Conservation (phyloP, 75 land plant species). For the Sequoia sempervirens region DNA sequence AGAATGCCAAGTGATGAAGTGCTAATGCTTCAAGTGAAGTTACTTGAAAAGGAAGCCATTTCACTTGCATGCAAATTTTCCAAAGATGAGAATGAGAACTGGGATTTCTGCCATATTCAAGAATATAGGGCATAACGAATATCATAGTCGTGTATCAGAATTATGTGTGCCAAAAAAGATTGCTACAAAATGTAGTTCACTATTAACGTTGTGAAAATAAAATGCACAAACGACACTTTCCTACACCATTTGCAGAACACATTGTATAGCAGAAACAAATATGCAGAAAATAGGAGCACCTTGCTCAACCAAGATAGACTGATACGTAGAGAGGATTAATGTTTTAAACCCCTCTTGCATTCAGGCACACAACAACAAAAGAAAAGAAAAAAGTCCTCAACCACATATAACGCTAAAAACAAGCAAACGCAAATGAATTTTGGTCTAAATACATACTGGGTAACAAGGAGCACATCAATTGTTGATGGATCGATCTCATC, state of each 20-base stretch:
- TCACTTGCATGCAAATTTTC: background rate
- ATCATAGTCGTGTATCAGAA: background rate
- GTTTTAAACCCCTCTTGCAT: no score
- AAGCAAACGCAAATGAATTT: background rate
- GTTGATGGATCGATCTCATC: conserved; percentile 98
- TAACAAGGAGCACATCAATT: conserved; percentile 91
- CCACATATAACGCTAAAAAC: background rate
- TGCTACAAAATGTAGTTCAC: background rate
- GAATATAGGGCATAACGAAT: background rate
- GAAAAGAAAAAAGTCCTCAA: background rate
- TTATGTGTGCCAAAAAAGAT: background rate
- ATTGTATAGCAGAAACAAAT: no score
- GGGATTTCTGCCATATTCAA: background rate
- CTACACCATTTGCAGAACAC: no score
- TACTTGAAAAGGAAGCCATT: background rate
- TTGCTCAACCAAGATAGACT: no score
- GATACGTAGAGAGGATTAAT: no score
- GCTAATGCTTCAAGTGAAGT: background rate
- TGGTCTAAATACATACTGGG: conserved; percentile 65
- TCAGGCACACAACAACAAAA: no score
- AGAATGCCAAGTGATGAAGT: background rate
- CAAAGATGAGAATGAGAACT: background rate
- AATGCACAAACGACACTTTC: background rate
- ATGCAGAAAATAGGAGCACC: no score
- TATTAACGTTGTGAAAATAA: background rate